Evolutionary conservation across 2,329 filamentous ascomycete genomes (phyloP), one percentile per base, ranked within the genome.

Genomic region (Neonectria hederae): DNA sequence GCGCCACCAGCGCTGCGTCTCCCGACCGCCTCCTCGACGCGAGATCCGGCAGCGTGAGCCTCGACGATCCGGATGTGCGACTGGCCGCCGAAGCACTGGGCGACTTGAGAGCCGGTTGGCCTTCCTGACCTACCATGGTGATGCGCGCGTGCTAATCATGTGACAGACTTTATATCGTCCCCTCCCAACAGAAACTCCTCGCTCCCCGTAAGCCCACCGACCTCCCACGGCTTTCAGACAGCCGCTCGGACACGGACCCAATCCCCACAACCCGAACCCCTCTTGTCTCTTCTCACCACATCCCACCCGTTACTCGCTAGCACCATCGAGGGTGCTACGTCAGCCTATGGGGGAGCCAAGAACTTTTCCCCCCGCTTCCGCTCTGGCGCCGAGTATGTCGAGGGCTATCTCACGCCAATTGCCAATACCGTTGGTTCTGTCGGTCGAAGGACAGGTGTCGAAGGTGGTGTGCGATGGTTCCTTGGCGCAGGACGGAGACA

Each of bases 291-390:
- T 1, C 86, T 98, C 22, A 97, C 94, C 0, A 94, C 93, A 2
- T 92, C 92, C 1, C 94, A 97, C 75, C 95, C 95, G 0, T 84
- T 97, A 65, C 86, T 97, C 17, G 93, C 92, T 10, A 93, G 89
- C 28, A 93, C 94, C 0, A 94, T 97, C 71, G 93, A 92, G 69
- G 90, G 90, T 56, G 95, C 94, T 0, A 87, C 95, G 8, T 93
- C 92, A 1, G 93, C 92, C 1, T 98, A 98, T 77, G 90, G 91
- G 28, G 90, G 87, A 3, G 94, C 92, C 11, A 97, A 98, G 79
- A 93, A 94, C 70, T 97, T 95, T 74, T 97, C 93, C 1, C 94
- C 95, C 0, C 87, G 92, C 2, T 93, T 97, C 76, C 94, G 92
- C 77, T 92, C 92, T n/a, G 89, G 94, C 65, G 95, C 93, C 53